phyloP scores from a whole-genome alignment of 176 grass and related monocot species.

The Carex parvula region DNA sequence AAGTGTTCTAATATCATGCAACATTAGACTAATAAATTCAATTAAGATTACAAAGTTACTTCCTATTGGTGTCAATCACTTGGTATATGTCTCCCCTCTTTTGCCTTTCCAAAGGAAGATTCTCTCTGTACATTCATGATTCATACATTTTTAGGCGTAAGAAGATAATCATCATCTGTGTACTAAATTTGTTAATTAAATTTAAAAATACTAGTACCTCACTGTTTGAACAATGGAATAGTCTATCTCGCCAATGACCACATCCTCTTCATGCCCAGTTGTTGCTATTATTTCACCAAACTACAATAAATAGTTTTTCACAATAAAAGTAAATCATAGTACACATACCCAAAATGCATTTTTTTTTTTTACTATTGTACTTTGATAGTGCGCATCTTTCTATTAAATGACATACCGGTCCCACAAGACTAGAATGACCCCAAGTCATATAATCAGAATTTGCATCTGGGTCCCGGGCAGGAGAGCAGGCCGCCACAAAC shows the following conservation, averaged over 20 bases:
- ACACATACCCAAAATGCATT: background rate
- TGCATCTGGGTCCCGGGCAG: conserved; percentile 32
- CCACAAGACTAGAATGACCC: conserved; percentile 61
- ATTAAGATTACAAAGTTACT: background rate
- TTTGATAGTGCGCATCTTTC: background rate
- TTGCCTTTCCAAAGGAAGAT: conserved; percentile 51
- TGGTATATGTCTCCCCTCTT: conserved; percentile 44
- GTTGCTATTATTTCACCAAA: conserved; percentile 51
- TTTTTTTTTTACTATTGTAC: background rate
- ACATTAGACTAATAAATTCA: background rate
- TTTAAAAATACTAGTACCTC: conserved; percentile 26
- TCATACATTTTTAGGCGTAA: background rate
- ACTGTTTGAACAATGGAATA: conserved; percentile 27
- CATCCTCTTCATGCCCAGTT: conserved; percentile 46
- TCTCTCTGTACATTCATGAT: conserved; percentile 38
- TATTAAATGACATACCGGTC: conserved; percentile 35
- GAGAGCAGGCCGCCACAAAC: conserved; percentile 55
- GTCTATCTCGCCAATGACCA: conserved; percentile 38
- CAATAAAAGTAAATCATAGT: background rate
- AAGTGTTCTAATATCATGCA: background rate
- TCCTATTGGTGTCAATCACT: conserved; percentile 32
- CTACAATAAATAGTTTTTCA: conserved; percentile 20
- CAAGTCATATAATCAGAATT: conserved; percentile 46
- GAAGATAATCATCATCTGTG: background rate
- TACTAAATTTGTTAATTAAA: background rate